A percentile compares a stretch with the other conserved stretches of the same genome.
phyloP scores from a whole-genome alignment of 306 rosid genomes.

The Trichosanthes truncata region DNA sequence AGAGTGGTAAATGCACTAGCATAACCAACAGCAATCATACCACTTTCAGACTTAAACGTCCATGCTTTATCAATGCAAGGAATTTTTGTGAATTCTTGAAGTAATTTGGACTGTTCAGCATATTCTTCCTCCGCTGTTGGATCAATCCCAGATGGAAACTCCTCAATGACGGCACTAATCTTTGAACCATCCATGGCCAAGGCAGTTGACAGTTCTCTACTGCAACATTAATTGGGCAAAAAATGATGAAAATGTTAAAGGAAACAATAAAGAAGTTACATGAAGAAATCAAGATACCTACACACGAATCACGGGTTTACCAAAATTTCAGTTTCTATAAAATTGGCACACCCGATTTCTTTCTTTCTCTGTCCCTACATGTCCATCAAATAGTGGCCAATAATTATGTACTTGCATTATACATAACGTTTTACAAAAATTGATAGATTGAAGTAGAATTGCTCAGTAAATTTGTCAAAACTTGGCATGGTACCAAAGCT shows the following conservation, averaged over 20 bases:
- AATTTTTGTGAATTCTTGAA: slow-evolving; percentile 47
- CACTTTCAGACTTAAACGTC: slow-evolving; percentile 44
- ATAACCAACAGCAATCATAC: slow-evolving; percentile 22
- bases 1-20: background rate
- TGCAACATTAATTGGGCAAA: slow-evolving; percentile 8
- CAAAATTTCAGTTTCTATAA: background rate
- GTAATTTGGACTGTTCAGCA: slow-evolving; percentile 51
- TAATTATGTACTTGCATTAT: background rate
- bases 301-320: background rate
- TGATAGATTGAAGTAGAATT: background rate
- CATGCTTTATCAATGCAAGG: slow-evolving; percentile 71
- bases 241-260: background rate
- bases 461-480: background rate
- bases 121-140: slow-evolving; percentile 50
- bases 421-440: background rate
- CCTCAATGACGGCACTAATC: slow-evolving; percentile 13
- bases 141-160: slow-evolving; percentile 47
- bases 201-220: slow-evolving; percentile 22
- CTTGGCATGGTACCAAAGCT: background rate
- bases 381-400: background rate
- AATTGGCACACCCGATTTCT: background rate
- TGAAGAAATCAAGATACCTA: background rate
- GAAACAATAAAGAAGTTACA: background rate
- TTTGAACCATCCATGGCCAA: slow-evolving; percentile 49
- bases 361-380: background rate